A percentile compares a stretch with the other conserved stretches of the same genome.
phyloP scores from a whole-genome alignment of 1,284 basidiomycete species.

The Grifola frondosa region DNA sequence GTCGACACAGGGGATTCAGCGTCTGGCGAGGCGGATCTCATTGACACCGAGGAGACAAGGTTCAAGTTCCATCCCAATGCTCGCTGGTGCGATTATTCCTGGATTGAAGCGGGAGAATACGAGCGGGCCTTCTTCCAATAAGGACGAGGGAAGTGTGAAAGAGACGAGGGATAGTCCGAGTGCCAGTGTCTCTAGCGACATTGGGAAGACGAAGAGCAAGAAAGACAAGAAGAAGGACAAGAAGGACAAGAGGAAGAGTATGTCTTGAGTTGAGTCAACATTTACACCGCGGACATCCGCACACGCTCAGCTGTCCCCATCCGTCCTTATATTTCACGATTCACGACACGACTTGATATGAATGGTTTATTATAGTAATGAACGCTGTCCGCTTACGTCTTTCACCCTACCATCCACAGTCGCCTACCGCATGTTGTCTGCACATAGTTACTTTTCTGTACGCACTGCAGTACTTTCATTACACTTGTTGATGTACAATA shows the following conservation, averaged over 20 bases:
- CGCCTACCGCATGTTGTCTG: conserved; percentile 13
- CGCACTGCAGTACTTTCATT: too few relatives aligned
- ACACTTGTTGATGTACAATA: too few relatives aligned
- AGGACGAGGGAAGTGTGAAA: conserved; percentile 24
- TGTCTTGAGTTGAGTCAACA: conserved; percentile 12
- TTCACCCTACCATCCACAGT: conserved; percentile 6
- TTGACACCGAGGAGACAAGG: conserved; percentile 60
- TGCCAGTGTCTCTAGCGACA: conserved; percentile 29
- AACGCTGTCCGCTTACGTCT: conserved; percentile 13
- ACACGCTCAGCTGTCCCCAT: background rate
- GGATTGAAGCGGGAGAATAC: conserved; percentile 32
- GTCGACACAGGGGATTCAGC: conserved; percentile 80
- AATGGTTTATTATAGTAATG: conserved; percentile 31
- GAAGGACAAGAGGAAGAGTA: conserved; percentile 32
- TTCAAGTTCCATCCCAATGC: conserved; percentile 59
- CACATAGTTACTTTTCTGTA: too few relatives aligned
- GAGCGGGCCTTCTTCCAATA: conserved; percentile 21
- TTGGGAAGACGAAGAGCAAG: conserved; percentile 23
- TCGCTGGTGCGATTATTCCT: conserved; percentile 34
- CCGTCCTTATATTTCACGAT: conserved; percentile 15
- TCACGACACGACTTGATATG: conserved; percentile 23
- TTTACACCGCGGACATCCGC: conserved; percentile 4
- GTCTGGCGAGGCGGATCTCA: conserved; percentile 71
- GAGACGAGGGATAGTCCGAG: conserved; percentile 29
- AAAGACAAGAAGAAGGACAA: conserved; percentile 33